phyloP scores from a whole-genome alignment of 768 basidiomycete genomes.

The Mycena indigotica region DNA sequence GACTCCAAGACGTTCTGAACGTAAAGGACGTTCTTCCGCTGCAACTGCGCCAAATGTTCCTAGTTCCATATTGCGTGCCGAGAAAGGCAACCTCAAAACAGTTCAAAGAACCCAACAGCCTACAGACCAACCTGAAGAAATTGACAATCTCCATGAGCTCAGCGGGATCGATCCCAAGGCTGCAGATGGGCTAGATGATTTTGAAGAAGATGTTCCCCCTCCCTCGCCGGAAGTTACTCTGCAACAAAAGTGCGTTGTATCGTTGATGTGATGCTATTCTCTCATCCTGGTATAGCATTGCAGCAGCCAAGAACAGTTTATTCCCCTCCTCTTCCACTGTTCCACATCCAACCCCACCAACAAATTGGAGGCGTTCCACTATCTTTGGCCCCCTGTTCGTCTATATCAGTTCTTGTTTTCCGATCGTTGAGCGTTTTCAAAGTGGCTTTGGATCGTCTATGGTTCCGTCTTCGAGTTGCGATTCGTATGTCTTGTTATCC shows the following conservation, averaged over 20 bases:
- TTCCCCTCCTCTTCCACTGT: conserved; percentile 41
- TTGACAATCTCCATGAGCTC: conserved; percentile 49
- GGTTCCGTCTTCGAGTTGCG: conserved; percentile 14
- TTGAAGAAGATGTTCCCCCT: conserved; percentile 47
- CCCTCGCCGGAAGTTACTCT: conserved; percentile 12
- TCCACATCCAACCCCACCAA: conserved; percentile 19
- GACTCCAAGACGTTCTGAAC: conserved; percentile 37
- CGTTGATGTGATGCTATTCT: conserved; percentile 2
- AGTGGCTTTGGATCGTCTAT: conserved; percentile 42
- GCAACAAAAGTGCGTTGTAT: conserved; percentile 29
- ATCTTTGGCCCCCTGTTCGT: conserved; percentile 71
- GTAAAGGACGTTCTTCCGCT: conserved; percentile 54
- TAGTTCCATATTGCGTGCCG: conserved; percentile 56
- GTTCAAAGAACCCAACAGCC: conserved; percentile 43
- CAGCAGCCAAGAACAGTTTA: conserved; percentile 46
- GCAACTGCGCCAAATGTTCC: conserved; percentile 34
- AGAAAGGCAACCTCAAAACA: conserved; percentile 54
- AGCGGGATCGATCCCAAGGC: conserved; percentile 47
- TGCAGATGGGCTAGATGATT: conserved; percentile 53
- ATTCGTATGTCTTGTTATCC: conserved; percentile 32
- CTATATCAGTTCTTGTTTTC: conserved; percentile 6
- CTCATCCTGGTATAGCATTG: conserved; percentile 43
- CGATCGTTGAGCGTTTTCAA: conserved; percentile 13
- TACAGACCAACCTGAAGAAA: conserved; percentile 16
- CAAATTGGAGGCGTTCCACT: conserved; percentile 51